Evolutionary conservation across 177 flowering plant genomes (phyloP), one percentile per base, ranked within the genome.

Genomic region (Vitis hybrid): DNA sequence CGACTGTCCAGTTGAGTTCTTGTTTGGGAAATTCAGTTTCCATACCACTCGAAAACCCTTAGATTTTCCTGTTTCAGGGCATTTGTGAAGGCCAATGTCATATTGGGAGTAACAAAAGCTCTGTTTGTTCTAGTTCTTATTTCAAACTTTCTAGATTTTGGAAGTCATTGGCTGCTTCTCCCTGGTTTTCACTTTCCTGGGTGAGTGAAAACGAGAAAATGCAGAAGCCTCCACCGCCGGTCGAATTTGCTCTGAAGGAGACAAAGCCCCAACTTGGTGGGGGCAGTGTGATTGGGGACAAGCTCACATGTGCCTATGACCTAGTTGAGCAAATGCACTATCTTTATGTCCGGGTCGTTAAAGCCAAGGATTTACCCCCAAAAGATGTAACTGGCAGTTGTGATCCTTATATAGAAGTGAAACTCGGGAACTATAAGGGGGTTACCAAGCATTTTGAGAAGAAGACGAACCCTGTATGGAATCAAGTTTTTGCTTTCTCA

Each of bases 261-360:
- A 84, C 87, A 58, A 63, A 75, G 9, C 87, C 87, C 41, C 78
- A 76, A 12, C 75, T 84, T 53, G 84, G 87, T 11, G 83, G 81
- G 9, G 83, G 75, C 18, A 67, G 66, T 27, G 55, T 72, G 7
- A 56, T 74, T 1, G 73, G 71, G 1, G 85, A 84, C 41, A 82
- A 84, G 79, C 84, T 84, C 12, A 51, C 84, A 12, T 73, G 70
- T 71, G 76, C 87, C 59, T 80, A 84, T 79, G 87, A 84, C 64
- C 84, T 84, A 7, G 87, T 84, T 17, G 87, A 84, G 79, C 85
- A 84, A 58, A 84, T 84, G 87, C 85, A 84, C 55, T 84, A 84
- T 71, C 84, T 84, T 9, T 84, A 78, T 66, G 87, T 84, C 6
- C 82, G 80, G 11, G 85, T 84, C 14, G 85, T 84, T 14, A 84